Conservation (phyloP, 2,329 filamentous ascomycete species). For the Ophioceras dolichostomum region DNA sequence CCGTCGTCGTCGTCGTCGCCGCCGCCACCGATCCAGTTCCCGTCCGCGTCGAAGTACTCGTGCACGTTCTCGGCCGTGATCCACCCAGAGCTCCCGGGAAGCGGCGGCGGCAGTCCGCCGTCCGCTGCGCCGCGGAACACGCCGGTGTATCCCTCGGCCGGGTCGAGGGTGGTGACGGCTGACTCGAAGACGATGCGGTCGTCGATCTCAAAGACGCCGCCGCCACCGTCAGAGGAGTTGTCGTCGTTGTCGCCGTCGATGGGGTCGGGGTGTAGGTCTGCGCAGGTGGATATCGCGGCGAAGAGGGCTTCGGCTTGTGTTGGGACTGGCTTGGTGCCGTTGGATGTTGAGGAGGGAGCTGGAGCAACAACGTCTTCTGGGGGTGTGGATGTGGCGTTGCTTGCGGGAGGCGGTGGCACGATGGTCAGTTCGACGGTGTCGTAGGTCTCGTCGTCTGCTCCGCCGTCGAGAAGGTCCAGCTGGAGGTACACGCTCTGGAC, state of each 20-base stretch:
- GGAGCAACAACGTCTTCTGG: too few species aligned
- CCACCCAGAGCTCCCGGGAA: conserved; percentile 68
- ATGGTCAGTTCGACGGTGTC: conserved; percentile 57
- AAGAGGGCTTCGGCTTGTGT: conserved; percentile 39
- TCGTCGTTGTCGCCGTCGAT: conserved; percentile 45
- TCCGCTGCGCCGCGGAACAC: conserved; percentile 27
- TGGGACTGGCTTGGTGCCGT: conserved; percentile 13
- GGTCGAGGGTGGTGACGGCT: conserved; percentile 41
- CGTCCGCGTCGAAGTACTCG: conserved; percentile 70
- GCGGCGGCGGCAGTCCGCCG: conserved; percentile 48
- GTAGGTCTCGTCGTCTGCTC: conserved; percentile 48
- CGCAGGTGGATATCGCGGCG: conserved; percentile 60
- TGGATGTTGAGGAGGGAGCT: conserved; percentile 5
- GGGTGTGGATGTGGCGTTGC: not conserved
- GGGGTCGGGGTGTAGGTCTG: conserved; percentile 64
- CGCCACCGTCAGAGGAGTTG: conserved; percentile 30
- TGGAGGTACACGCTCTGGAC: conserved; percentile 52
- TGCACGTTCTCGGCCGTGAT: conserved; percentile 87
- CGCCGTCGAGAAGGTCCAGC: conserved; percentile 48
- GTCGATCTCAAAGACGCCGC: conserved; percentile 31
- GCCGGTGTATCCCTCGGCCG: conserved; percentile 43
- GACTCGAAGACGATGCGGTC: conserved; percentile 47
- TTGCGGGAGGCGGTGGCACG: conserved; percentile 32
- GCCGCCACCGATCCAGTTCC: conserved; percentile 56
- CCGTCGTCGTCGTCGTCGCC: conserved; percentile 38